Evolutionary conservation across 2,329 filamentous ascomycete species (phyloP), one percentile per base, ranked within the genome.

Genomic region (Beauveria brongniartii): DNA sequence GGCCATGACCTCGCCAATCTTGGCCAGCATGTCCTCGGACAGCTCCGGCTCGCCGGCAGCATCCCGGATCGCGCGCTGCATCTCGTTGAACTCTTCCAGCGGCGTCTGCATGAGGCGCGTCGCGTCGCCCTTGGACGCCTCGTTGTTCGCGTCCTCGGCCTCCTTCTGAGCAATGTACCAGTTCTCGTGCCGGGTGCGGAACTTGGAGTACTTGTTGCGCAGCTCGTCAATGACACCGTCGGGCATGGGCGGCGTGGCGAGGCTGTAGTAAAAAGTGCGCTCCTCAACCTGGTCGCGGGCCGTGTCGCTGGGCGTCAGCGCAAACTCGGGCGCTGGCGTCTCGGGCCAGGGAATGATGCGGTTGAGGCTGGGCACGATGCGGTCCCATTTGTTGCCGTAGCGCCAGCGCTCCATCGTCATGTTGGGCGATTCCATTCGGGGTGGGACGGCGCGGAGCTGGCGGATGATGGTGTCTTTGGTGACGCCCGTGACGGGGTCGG

Each of bases 201-300:
- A 94, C 68, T 82, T 85, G 67, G 87, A 90, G 81, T 87, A 96
- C 71, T 86, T 88, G 78, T 89, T 88, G 70, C 92, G 83, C 70
- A 97, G 80, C 79, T 97, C 93, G 72, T 96, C 87, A 65, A 96
- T 82, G 43, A 97, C 82, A n/a, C 75, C 77, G 34, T 80, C 75
- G 5, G 93, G 92, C 82, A 96, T 91, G 16, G 93, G 93, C 28
- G 89, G 82, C 18, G 82, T 79, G 30, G 92, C 78, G 26, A 97
- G 79, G 41, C 85, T 89, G n/a, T 92, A 92, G 59, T 87, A 79
- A 71, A 90, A 96, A 1, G 89, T 90, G 69, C 78, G 80, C 64
- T 85, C 81, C 69, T 96, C 90, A 62, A 91, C 89, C 60, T 87
- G 82, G 71, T 88, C 84, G 65, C 90, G 88, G 51, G 86, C 76